Evolutionary conservation across 2,329 filamentous ascomycete genomes (phyloP), one percentile per base, ranked within the genome.

Genomic region (Alternaria panax): DNA sequence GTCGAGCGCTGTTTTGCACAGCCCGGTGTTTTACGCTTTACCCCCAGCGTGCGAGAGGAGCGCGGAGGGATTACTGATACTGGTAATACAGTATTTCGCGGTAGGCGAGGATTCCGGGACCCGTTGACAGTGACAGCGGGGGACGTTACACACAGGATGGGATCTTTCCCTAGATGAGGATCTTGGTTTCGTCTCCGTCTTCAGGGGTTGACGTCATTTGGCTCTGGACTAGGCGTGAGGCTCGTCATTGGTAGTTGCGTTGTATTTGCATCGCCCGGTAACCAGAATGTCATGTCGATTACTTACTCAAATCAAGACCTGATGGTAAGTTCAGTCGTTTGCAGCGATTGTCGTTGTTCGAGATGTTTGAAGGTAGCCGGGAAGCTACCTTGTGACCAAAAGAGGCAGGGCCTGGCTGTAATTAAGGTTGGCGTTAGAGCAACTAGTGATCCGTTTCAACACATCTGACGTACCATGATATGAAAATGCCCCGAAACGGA

Each of bases 381-480:
- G 45, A 18, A 16, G 24, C 22, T 32, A 36, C 18, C 36, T 50
- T 24, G 27, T 48, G 45, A 36, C 45, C 38, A 16, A 27, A 27
- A 47, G 42, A 41, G 30, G 54, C 28, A 30, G 14, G 47, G 32
- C 30, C 40, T 45, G 48, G 40, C 47, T 20, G 27, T 4, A 45
- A 45, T 57, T 52, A 57, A 52, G 54, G 46, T 57, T 52, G 30
- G 34, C 47, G 18, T 57, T 52, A 57, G 38, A 51, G 54, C 18
- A 32, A 25, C 30, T 57, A 45, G 54, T 20, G 54, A 41, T 24
- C 8, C 34, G 47, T 57, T 57, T 57, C 47, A 47, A 57, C 54
- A 57, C 54, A 57, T 57, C 54, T 52, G 54, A 57, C 54, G 54
- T 57, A 57, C 54, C 54, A 57, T 28, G 24, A 43, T 57, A 28